Conservation (phyloP, 306 rosid genomes). For the Quillaja saponaria region DNA sequence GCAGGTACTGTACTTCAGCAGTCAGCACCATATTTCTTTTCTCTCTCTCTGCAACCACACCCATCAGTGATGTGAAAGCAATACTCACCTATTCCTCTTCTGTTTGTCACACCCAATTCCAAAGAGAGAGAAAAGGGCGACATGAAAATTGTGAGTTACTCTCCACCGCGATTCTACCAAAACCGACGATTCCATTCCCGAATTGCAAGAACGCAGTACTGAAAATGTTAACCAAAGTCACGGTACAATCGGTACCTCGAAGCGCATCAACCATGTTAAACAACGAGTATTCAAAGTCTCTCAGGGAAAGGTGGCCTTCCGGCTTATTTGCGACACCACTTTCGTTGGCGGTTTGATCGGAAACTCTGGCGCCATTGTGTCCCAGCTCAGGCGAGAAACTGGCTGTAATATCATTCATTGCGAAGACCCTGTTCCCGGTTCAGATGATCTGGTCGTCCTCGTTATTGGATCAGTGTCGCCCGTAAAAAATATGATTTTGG, state of each 20-base stretch:
- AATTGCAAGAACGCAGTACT: conserved; percentile 41
- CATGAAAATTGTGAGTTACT: not conserved
- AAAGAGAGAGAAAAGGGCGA: no score
- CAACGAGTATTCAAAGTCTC: conserved; percentile 35
- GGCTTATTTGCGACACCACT: conserved; percentile 45
- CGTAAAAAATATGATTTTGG: conserved; percentile 23
- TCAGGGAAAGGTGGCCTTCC: conserved; percentile 52
- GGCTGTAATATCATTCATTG: conserved; percentile 49
- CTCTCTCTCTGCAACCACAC: no score
- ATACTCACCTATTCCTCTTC: no score
- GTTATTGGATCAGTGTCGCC: conserved; percentile 44
- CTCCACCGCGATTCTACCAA: not conserved
- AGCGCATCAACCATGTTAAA: conserved; percentile 27
- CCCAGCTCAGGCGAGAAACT: conserved; percentile 57
- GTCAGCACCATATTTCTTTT: no score
- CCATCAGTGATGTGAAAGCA: no score
- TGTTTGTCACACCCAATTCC: no score
- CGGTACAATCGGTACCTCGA: not conserved
- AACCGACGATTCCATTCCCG: not conserved
- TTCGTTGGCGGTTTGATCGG: conserved; percentile 54
- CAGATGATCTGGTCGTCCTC: conserved; percentile 42
- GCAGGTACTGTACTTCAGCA: no score
- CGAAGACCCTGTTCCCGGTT: conserved; percentile 29
- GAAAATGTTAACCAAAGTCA: conserved; percentile 6
- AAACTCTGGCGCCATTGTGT: conserved; percentile 42